Evolutionary conservation across 371 early-diverging fungal genomes (phyloP).

Genomic region (Mortierella sp.): DNA sequence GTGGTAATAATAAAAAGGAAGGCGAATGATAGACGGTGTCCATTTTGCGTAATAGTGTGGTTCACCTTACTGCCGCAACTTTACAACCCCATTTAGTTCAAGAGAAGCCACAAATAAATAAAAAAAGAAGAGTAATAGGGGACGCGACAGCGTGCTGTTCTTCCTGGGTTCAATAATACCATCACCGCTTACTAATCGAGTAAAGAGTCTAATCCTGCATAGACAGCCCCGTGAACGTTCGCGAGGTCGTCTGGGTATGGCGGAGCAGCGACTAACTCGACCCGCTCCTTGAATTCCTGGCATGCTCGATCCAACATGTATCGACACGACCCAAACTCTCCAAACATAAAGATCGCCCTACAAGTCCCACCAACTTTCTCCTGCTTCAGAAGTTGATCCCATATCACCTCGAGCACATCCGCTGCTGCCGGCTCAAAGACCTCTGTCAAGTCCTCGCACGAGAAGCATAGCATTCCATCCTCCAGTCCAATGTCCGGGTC

Average conservation of each 20-base stretch:
- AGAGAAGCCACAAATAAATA: too few species aligned
- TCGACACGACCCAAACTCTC: conserved; percentile 65
- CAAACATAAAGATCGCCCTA: conserved; percentile 64
- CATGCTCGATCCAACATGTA: conserved; percentile 59
- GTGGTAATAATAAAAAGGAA: too few species aligned
- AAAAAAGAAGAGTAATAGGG: too few species aligned
- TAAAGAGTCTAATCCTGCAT: too few species aligned
- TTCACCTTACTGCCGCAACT: too few species aligned
- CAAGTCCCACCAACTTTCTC: conserved; percentile 28
- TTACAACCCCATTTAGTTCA: too few species aligned
- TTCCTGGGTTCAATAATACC: too few species aligned
- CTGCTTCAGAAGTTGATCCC: conserved; percentile 66
- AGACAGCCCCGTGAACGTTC: conserved; percentile 45
- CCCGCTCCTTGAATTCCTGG: conserved; percentile 45
- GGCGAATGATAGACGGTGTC: too few species aligned
- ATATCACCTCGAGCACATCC: conserved; percentile 68
- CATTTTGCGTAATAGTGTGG: too few species aligned
- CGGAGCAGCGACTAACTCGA: conserved; percentile 46
- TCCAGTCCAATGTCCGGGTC: conserved; percentile 65
- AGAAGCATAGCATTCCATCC: conserved; percentile 62
- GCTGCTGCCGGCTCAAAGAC: conserved; percentile 76
- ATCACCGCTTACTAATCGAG: too few species aligned
- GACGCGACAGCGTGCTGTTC: too few species aligned
- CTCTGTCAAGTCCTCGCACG: conserved; percentile 58
- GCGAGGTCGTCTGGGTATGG: conserved; percentile 50